Evolutionary conservation across 345 rosid genomes (phyloP).

Genomic region (Eucalyptus pauciflora): DNA sequence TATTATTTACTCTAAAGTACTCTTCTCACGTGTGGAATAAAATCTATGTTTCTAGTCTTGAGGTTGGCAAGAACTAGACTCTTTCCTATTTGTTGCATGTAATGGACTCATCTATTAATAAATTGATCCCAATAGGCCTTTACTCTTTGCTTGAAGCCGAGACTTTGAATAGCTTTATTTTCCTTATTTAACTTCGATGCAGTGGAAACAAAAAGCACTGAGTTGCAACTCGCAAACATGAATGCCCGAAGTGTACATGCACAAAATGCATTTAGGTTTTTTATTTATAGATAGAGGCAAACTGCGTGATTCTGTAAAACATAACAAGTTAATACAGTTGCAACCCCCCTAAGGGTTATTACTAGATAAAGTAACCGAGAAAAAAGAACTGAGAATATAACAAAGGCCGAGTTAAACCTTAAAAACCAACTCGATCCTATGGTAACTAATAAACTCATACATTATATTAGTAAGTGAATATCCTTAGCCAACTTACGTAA

Average conservation of each 20-base stretch:
- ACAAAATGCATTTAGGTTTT: too few species aligned
- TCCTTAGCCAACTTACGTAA: background rate
- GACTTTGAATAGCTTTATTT: background rate
- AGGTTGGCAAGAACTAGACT: background rate
- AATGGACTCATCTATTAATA: background rate
- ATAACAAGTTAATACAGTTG: too few species aligned
- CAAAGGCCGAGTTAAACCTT: background rate
- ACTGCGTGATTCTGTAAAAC: accelerated
- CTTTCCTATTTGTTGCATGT: background rate
- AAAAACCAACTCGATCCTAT: background rate
- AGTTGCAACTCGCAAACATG: background rate
- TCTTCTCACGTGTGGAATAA: background rate
- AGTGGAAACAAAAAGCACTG: too few species aligned
- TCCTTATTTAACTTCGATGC: background rate
- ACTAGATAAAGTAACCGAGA: background rate
- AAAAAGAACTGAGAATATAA: too few species aligned
- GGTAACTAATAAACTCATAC: too few species aligned
- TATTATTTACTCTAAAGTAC: background rate
- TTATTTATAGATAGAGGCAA: too few species aligned
- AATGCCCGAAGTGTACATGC: background rate
- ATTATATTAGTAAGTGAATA: background rate
- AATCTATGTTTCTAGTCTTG: background rate
- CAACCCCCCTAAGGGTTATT: accelerated
- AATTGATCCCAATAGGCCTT: accelerated
- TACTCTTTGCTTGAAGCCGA: background rate